These are phyloP conservation scores for Aspergillus sp. DNA, from an alignment of 2,329 filamentous ascomycete species.

Conservation along the genomic window DNA sequence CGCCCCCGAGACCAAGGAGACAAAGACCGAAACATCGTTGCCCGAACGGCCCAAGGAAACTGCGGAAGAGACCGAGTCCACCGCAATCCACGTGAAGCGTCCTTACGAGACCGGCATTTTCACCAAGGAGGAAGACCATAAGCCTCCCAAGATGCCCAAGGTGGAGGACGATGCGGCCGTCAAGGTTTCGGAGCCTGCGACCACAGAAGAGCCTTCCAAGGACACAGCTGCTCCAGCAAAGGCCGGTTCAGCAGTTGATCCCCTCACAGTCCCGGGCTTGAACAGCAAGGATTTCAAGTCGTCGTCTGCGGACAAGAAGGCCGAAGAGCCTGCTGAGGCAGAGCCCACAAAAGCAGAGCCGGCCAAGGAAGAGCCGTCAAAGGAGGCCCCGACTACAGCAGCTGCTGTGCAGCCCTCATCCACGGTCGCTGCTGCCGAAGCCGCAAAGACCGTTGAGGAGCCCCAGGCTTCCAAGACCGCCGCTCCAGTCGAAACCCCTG, in stretches of 20 bases:
- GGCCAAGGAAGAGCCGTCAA: neutral
- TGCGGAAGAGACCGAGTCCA: conserved; percentile 8
- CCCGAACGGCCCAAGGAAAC: conserved; percentile 15
- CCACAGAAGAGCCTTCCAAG: conserved; percentile 1
- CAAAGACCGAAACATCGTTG: conserved; percentile 6
- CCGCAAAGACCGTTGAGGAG: neutral
- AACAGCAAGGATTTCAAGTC: conserved; percentile 1
- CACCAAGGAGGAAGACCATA: conserved; percentile 23
- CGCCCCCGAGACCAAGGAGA: conserved; percentile 6
- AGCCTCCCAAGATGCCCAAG: conserved; percentile 32
- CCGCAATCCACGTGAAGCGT: conserved; percentile 26
- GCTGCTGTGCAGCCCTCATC: neutral
- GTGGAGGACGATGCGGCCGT: conserved; percentile 22
- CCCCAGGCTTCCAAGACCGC: neutral
- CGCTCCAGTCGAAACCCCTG: neutral
- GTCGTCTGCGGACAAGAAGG: conserved; percentile 3
- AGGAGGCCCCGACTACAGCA: conserved; percentile 1
- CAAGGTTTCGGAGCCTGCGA: conserved; percentile 1
- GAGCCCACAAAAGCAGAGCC: conserved; percentile 1
- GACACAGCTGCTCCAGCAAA: conserved; percentile 1
- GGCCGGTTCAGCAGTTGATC: neutral
- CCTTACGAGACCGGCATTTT: conserved; percentile 31
- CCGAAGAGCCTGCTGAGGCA: neutral
- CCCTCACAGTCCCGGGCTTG: neutral
- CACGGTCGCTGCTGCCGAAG: neutral